Conservation (phyloP, 495 filamentous ascomycete species). For the Talaromyces proteolyticus region DNA sequence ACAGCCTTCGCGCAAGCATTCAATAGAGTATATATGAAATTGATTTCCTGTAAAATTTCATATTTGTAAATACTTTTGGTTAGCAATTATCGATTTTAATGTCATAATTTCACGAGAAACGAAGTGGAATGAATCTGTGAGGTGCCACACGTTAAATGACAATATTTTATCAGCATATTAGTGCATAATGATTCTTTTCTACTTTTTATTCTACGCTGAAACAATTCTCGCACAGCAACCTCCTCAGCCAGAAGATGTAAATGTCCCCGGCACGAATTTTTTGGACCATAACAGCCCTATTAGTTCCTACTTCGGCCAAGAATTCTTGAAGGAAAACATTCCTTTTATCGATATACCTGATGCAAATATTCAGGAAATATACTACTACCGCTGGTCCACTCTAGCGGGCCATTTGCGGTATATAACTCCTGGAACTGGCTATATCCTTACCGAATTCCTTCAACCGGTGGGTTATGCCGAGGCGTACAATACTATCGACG, state of each 20-base stretch:
- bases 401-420: conserved; percentile 36
- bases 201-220: neutral
- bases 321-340: conserved; percentile 25
- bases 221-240: neutral
- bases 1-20: neutral
- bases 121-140: too few species aligned
- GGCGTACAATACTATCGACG: conserved; percentile 30
- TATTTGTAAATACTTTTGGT: too few species aligned
- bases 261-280: neutral
- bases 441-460: conserved; percentile 37
- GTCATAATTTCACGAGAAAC: too few species aligned
- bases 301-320: neutral
- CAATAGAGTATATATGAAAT: too few species aligned
- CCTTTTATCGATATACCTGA: conserved; percentile 40
- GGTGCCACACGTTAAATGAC: too few species aligned
- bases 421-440: conserved; percentile 31
- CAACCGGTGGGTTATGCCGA: conserved; percentile 31
- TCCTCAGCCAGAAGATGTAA: neutral
- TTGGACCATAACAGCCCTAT: neutral
- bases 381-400: conserved; percentile 39
- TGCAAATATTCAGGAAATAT: conserved; percentile 33
- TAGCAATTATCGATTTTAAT: too few species aligned
- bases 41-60: too few species aligned
- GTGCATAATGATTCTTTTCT: neutral
- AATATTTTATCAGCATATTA: neutral